These are phyloP conservation scores for Neonectria punicea DNA, from an alignment of 2,329 filamentous ascomycete genomes.

Conservation along the genomic window DNA sequence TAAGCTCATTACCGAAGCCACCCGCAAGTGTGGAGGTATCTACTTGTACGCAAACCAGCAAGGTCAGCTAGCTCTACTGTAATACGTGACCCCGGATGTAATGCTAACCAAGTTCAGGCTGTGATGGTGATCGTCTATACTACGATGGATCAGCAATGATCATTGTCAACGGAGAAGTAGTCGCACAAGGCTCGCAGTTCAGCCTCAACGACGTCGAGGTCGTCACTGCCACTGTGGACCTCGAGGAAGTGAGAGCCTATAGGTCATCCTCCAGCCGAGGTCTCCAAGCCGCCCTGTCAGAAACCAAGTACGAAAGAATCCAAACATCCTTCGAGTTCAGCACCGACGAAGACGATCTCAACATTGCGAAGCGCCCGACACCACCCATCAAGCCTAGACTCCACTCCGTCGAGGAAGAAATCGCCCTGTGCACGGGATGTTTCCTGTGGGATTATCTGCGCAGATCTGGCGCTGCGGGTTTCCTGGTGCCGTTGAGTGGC, in stretches of 20 bases:
- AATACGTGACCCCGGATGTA: background rate
- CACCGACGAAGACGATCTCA: slow-evolving; percentile 46
- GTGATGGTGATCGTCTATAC: slow-evolving; percentile 70
- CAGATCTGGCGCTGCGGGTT: slow-evolving; percentile 59
- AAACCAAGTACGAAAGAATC: slow-evolving; percentile 33
- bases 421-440: slow-evolving; percentile 25
- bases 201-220: slow-evolving; percentile 70
- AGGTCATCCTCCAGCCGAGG: slow-evolving; percentile 66
- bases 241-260: slow-evolving; percentile 75
- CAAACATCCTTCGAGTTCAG: slow-evolving; percentile 43
- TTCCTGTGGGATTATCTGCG: slow-evolving; percentile 67
- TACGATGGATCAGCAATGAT: slow-evolving; percentile 68
- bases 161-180: slow-evolving; percentile 69
- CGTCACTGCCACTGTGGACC: slow-evolving; percentile 71
- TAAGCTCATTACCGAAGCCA: slow-evolving; percentile 73
- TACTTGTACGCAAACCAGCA: slow-evolving; percentile 58
- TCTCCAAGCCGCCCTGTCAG: slow-evolving; percentile 61
- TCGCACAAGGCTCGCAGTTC: slow-evolving; percentile 73
- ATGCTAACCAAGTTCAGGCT: background rate
- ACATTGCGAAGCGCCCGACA: slow-evolving; percentile 43
- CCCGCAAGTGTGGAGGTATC: slow-evolving; percentile 68
- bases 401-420: slow-evolving; percentile 40
- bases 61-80: slow-evolving; percentile 23
- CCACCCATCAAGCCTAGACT: slow-evolving; percentile 36
- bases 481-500: slow-evolving; percentile 38